phyloP scores from a whole-genome alignment of 768 basidiomycete genomes.

The Boletus insuetus region DNA sequence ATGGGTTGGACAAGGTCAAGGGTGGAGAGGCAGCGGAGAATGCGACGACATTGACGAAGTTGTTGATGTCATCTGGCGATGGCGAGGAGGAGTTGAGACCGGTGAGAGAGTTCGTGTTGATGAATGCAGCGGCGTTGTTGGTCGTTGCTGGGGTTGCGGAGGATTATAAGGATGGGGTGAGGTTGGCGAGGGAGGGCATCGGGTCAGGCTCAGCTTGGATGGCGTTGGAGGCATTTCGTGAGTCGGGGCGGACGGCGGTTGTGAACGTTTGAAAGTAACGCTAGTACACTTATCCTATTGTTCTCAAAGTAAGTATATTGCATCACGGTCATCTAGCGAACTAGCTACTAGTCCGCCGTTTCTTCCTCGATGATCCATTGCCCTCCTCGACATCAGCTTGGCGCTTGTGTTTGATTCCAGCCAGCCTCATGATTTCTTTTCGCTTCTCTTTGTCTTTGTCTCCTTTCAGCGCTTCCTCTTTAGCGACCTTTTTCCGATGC shows the following conservation, averaged over 20 bases:
- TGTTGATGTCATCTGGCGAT: constrained; percentile 54
- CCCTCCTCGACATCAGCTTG: constrained; percentile 62
- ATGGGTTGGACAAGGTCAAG: constrained; percentile 66
- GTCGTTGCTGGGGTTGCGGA: constrained; percentile 77
- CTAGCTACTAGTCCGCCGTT: constrained; percentile 39
- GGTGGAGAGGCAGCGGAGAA: constrained; percentile 81
- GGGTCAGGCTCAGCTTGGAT: constrained; percentile 58
- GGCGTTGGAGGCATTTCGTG: constrained; percentile 38
- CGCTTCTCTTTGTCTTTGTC: constrained; percentile 76
- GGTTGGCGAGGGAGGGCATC: constrained; percentile 60
- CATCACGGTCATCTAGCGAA: too few relatives aligned
- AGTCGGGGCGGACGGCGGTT: constrained; percentile 27
- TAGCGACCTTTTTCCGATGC: constrained; percentile 69
- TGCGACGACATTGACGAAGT: constrained; percentile 61
- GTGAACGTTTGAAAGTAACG: too few relatives aligned
- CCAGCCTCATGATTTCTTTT: constrained; percentile 70
- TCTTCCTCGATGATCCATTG: constrained; percentile 39
- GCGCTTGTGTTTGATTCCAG: constrained; percentile 71
- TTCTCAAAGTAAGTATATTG: too few relatives aligned
- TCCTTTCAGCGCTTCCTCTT: constrained; percentile 55
- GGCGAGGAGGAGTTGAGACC: constrained; percentile 53
- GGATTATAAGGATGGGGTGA: constrained; percentile 69
- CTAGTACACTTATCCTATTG: too few relatives aligned
- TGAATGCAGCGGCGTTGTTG: constrained; percentile 88
- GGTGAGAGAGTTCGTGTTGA: constrained; percentile 76